Evolutionary conservation across 345 rosid genomes (phyloP).

Genomic region (Heritiera fomes): DNA sequence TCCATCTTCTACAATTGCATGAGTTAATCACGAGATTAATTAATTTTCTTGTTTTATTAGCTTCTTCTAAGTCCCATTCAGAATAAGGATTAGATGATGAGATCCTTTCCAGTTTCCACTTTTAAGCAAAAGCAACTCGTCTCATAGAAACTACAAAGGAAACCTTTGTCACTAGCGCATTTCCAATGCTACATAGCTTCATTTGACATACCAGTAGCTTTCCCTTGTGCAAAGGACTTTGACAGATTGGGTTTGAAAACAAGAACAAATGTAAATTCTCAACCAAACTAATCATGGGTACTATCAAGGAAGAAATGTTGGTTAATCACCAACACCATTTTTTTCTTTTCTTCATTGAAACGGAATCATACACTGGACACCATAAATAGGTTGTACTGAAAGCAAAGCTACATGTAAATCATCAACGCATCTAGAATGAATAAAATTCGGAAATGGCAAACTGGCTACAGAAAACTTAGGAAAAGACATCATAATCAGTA

Average conservation of each 20-base stretch:
- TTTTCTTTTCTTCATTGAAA: conserved; percentile 20
- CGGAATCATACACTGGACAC: not conserved
- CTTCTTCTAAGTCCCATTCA: not conserved
- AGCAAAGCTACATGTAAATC: conserved; percentile 22
- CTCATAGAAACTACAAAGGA: not conserved
- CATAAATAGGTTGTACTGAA: conserved; percentile 6
- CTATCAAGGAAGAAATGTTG: not conserved
- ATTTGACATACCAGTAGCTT: not conserved
- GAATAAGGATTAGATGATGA: not conserved
- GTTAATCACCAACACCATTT: not conserved
- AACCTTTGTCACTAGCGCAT: not conserved
- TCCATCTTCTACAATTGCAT: not conserved
- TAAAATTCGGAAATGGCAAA: conserved; percentile 9
- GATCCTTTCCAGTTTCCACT: not conserved
- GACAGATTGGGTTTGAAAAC: not conserved
- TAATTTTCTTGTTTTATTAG: not conserved
- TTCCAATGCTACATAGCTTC: not conserved
- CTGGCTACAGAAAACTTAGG: not conserved
- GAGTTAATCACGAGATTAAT: not conserved
- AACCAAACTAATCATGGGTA: not conserved
- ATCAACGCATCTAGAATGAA: conserved; percentile 21
- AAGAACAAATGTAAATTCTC: not conserved
- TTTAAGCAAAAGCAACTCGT: not conserved
- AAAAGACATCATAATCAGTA: not conserved
- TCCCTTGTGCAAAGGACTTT: not conserved